Evolutionary conservation across 345 rosid genomes (phyloP).

Genomic region (Hevea brasiliensis): DNA sequence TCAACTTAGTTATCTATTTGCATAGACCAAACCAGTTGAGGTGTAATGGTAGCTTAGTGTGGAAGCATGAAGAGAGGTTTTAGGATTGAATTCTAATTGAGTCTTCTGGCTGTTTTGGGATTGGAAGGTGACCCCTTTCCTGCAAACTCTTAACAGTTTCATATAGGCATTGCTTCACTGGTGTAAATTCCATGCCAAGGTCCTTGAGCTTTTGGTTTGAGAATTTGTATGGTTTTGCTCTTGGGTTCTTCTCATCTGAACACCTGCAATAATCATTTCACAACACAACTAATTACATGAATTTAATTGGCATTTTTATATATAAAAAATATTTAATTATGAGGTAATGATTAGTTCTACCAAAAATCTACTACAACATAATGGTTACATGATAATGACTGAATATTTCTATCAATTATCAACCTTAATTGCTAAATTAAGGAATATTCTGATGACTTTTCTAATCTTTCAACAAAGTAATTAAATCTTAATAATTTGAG

Average conservation of each 20-base stretch:
- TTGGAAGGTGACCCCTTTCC: slow-evolving; percentile 78
- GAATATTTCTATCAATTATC: too few species aligned
- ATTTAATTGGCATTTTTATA: too few species aligned
- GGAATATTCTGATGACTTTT: not conserved
- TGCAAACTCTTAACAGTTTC: slow-evolving; percentile 90
- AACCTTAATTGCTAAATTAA: not conserved
- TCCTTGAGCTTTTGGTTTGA: slow-evolving; percentile 76
- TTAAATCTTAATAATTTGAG: too few species aligned
- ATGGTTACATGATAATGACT: too few species aligned
- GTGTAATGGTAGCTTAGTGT: not conserved
- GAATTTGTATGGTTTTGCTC: slow-evolving; percentile 72
- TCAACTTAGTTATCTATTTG: not conserved
- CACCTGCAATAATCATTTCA: slow-evolving; percentile 50
- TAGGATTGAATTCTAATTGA: slow-evolving; percentile 32
- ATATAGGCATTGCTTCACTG: slow-evolving; percentile 76
- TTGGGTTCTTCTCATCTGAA: slow-evolving; percentile 85
- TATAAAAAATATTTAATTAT: too few species aligned
- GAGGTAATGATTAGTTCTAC: too few species aligned
- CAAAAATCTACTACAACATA: too few species aligned
- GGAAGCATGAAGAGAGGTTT: not conserved
- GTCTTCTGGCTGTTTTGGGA: slow-evolving; percentile 46
- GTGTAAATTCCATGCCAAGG: slow-evolving; percentile 73
- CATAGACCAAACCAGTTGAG: not conserved
- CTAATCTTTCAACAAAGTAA: too few species aligned
- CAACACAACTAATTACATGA: not conserved